A percentile compares a stretch with the other conserved stretches of the same genome.
These are phyloP conservation scores for Umbellularia californica DNA, from an alignment of 164 flowering plant genomes.

Conservation along the genomic window DNA sequence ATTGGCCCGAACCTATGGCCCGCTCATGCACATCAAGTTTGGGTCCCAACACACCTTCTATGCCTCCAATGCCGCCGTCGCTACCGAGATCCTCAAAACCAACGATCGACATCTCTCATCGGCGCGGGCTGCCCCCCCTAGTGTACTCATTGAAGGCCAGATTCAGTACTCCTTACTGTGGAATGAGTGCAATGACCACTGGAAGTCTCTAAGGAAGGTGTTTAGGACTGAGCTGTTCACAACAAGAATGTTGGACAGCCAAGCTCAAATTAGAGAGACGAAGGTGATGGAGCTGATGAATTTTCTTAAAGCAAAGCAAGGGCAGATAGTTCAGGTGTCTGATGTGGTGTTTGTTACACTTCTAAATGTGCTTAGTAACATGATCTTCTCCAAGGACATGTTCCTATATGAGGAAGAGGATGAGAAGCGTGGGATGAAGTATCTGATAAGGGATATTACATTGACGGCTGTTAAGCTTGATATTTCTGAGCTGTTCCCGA, in stretches of 20 bases:
- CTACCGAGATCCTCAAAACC: conserved; percentile 31
- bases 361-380: conserved; percentile 14
- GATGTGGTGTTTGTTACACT: conserved; percentile 23
- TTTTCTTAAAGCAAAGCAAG: conserved; percentile 13
- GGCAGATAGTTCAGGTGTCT: conserved; percentile 15
- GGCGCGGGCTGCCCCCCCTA: conserved; percentile 20
- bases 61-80: conserved; percentile 25
- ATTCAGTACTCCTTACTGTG: conserved; percentile 19
- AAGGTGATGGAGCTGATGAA: conserved; percentile 19
- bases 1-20: conserved; percentile 24
- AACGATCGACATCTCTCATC: conserved; percentile 24
- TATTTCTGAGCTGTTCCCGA: conserved; percentile 9
- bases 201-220: conserved; percentile 32
- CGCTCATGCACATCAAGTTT: conserved; percentile 25
- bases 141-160: neutral
- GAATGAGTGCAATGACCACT: conserved; percentile 28
- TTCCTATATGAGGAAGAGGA: conserved; percentile 15
- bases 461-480: neutral
- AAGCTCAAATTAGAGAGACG: conserved; percentile 23
- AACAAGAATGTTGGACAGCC: conserved; percentile 24
- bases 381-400: conserved; percentile 19
- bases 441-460: conserved; percentile 6
- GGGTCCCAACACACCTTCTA: conserved; percentile 24
- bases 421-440: conserved; percentile 10
- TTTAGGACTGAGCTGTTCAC: conserved; percentile 35